These are phyloP conservation scores for Mayamaea pseudoterrestris DNA, from an alignment of 108 stramenopile genomes.

Conservation along the genomic window DNA sequence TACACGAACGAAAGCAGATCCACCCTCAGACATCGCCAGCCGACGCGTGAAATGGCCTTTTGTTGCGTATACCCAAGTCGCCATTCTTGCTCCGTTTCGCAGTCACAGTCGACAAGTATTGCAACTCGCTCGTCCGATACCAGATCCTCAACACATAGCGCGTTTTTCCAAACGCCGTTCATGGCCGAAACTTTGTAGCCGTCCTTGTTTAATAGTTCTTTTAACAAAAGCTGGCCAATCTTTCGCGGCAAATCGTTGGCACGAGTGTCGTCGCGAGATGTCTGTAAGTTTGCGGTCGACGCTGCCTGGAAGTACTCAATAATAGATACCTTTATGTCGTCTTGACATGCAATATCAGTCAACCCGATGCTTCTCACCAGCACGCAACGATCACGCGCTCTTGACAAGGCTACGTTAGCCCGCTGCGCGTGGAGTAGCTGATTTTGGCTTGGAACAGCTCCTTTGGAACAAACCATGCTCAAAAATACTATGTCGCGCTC, in stretches of 20 bases:
- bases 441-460: conserved; percentile 30
- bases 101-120: conserved; percentile 19
- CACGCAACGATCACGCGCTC: conserved; percentile 38
- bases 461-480: conserved; percentile 44
- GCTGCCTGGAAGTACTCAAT: conserved; percentile 24
- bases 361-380: conserved; percentile 42
- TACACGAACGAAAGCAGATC: conserved; percentile 22
- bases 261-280: conserved; percentile 1
- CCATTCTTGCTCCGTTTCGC: conserved; percentile 31
- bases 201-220: conserved; percentile 10
- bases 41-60: conserved; percentile 46
- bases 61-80: conserved; percentile 19
- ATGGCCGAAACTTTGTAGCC: conserved; percentile 22
- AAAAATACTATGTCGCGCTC: conserved; percentile 48
- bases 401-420: conserved; percentile 40
- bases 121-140: conserved; percentile 23
- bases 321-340: conserved; percentile 39
- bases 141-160: conserved; percentile 26
- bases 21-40: conserved; percentile 42
- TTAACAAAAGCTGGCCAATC: conserved; percentile 10
- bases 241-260: conserved; percentile 4
- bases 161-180: conserved; percentile 39
- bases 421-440: conserved; percentile 47
- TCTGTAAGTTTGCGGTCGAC: too few relatives aligned
- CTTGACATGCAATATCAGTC: conserved; percentile 23